Evolutionary conservation across 768 basidiomycete genomes (phyloP).

Genomic region (Lanmaoa rubissima): DNA sequence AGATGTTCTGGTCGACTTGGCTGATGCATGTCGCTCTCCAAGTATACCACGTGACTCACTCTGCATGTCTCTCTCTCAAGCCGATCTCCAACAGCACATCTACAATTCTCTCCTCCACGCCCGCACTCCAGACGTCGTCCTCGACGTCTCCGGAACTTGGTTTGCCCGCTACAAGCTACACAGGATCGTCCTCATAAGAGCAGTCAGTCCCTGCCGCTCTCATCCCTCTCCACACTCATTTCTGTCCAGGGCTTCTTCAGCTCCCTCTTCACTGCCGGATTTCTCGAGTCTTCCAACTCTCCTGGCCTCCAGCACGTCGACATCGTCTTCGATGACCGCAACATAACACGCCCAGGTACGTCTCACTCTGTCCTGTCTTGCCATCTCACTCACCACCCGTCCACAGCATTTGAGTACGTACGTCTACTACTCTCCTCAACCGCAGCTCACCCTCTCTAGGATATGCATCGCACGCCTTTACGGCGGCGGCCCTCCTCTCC

Average conservation of each 20-base stretch:
- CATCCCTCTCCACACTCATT: neutral
- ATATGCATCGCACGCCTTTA: constrained; percentile 86
- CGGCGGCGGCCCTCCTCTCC: constrained; percentile 76
- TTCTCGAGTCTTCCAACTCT: constrained; percentile 53
- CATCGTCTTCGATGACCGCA: constrained; percentile 77
- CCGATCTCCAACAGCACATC: constrained; percentile 70
- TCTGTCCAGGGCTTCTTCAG: constrained; percentile 75
- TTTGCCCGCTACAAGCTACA: constrained; percentile 76
- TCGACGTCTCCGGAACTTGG: constrained; percentile 69
- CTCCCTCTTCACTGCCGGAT: constrained; percentile 81
- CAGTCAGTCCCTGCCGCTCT: constrained; percentile 45
- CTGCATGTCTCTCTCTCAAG: constrained; percentile 45
- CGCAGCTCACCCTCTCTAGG: constrained; percentile 39
- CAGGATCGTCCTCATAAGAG: constrained; percentile 84
- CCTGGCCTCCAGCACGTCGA: constrained; percentile 52
- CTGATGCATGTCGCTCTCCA: constrained; percentile 28
- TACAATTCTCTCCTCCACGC: constrained; percentile 71
- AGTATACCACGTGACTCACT: neutral
- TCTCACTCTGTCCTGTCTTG: constrained; percentile 5
- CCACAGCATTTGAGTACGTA: constrained; percentile 83
- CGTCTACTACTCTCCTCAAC: neutral
- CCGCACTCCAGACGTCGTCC: constrained; percentile 73
- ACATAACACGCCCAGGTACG: constrained; percentile 85
- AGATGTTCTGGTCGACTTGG: constrained; percentile 47
- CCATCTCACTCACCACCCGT: constrained; percentile 5